These are phyloP conservation scores for Pichia sp. DNA, from an alignment of 1,139 yeast species.

Conservation along the genomic window DNA sequence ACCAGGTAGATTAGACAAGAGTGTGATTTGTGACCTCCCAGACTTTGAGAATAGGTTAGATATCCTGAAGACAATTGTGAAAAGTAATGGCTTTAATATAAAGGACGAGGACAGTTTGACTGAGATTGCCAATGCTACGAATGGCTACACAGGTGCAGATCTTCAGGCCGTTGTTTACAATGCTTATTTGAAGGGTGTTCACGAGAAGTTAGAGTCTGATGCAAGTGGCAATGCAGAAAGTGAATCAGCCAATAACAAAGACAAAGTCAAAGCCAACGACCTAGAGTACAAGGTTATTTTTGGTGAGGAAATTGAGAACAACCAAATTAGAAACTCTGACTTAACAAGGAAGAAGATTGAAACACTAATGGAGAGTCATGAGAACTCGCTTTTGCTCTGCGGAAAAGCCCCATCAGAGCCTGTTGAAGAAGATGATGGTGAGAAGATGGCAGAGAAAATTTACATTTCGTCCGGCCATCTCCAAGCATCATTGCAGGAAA, in stretches of 20 bases:
- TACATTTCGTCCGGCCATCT: conserved; percentile 53
- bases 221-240: conserved; percentile 26
- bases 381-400: not conserved
- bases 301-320: not conserved
- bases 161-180: conserved; percentile 88
- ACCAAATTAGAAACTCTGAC: conserved; percentile 10
- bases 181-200: conserved; percentile 89
- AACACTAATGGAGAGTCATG: conserved; percentile 1
- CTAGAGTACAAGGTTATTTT: not conserved
- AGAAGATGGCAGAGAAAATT: conserved; percentile 26
- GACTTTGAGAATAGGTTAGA: conserved; percentile 63
- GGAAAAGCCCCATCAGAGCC: not conserved
- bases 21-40: conserved; percentile 89
- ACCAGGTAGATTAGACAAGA: conserved; percentile 93
- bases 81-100: conserved; percentile 45
- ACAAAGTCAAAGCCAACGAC: not conserved
- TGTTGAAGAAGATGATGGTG: not conserved
- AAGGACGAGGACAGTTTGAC: conserved; percentile 47
- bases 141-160: conserved; percentile 92
- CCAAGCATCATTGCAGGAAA: conserved; percentile 61
- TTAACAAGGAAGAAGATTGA: conserved; percentile 15
- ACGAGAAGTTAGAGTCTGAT: conserved; percentile 57
- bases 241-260: not conserved
- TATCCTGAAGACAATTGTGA: conserved; percentile 60
- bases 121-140: conserved; percentile 57